Evolutionary conservation across 371 early-diverging fungal genomes (phyloP).

Genomic region (Saksenaea oblongispora): DNA sequence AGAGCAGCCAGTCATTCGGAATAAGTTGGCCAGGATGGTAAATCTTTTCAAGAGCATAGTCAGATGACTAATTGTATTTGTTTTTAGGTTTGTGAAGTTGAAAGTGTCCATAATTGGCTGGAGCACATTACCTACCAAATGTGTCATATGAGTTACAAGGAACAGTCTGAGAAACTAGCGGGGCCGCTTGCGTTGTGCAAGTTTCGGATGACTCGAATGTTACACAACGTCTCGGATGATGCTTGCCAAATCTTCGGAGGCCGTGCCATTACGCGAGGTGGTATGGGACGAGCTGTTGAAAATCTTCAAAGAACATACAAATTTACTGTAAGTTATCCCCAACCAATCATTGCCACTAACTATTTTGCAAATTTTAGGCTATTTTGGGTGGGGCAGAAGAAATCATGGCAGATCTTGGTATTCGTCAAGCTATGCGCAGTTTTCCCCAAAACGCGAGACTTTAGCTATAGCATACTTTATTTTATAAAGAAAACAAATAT

Average conservation of each 20-base stretch:
- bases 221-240: conserved; percentile 50
- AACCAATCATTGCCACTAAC: conserved; percentile 3
- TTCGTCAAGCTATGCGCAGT: conserved; percentile 47
- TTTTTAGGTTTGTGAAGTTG: conserved; percentile 44
- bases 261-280: conserved; percentile 56
- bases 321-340: conserved; percentile 21
- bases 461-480: conserved; percentile 3
- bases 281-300: conserved; percentile 54
- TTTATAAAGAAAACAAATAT: conserved; percentile 5
- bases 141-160: conserved; percentile 51
- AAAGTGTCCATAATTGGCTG: conserved; percentile 52
- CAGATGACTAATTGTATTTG: conserved; percentile 13
- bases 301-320: conserved; percentile 48
- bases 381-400: conserved; percentile 88
- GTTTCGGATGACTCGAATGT: conserved; percentile 50
- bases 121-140: conserved; percentile 62
- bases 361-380: conserved; percentile 45
- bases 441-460: conserved; percentile 33
- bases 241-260: conserved; percentile 65
- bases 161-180: conserved; percentile 50
- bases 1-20: conserved; percentile 67
- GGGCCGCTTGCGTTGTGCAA: conserved; percentile 63
- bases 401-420: conserved; percentile 54
- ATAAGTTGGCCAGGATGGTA: conserved; percentile 69
- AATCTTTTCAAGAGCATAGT: conserved; percentile 31